These are phyloP conservation scores for Nakazawaea holstii DNA, from an alignment of 805 yeast genomes.

Conservation along the genomic window DNA sequence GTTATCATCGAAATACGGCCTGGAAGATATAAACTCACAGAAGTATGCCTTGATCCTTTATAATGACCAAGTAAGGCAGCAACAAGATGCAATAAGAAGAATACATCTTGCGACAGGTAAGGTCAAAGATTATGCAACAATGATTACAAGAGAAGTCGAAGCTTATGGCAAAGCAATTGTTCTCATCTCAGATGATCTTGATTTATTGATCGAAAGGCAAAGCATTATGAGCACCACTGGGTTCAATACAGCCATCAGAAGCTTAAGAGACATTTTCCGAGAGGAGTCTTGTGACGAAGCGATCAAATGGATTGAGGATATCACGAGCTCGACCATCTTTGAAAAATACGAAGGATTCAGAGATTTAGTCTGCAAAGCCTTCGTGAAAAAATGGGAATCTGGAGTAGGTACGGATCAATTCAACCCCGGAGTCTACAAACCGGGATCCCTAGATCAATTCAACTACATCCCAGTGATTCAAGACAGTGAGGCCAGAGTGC, in stretches of 20 bases:
- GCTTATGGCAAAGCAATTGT: conserved; percentile 66
- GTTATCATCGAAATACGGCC: conserved; percentile 31
- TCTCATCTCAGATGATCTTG: conserved; percentile 47
- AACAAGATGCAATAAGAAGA: conserved; percentile 64
- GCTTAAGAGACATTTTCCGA: conserved; percentile 63
- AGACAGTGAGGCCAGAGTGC: conserved; percentile 14
- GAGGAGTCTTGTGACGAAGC: conserved; percentile 80
- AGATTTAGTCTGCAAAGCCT: conserved; percentile 48
- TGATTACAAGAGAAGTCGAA: conserved; percentile 65
- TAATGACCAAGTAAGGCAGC: conserved; percentile 77
- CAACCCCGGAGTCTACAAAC: conserved; percentile 2
- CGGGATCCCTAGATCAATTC: conserved; percentile 28
- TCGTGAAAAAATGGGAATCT: conserved; percentile 55
- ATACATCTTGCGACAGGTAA: conserved; percentile 61
- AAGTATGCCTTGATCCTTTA: conserved; percentile 57
- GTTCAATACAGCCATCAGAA: conserved; percentile 58
- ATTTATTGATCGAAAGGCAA: conserved; percentile 47
- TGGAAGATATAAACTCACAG: conserved; percentile 35
- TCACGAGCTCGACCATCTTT: conserved; percentile 49
- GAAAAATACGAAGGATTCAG: conserved; percentile 42
- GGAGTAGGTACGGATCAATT: conserved; percentile 33
- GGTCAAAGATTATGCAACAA: conserved; percentile 57
- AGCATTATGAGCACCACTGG: conserved; percentile 57
- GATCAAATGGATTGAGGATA: conserved; percentile 55
- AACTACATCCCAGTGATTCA: conserved; percentile 34